These are phyloP conservation scores for Phytopythium kandeliae DNA, from an alignment of 352 stramenopile genomes.

Conservation along the genomic window DNA sequence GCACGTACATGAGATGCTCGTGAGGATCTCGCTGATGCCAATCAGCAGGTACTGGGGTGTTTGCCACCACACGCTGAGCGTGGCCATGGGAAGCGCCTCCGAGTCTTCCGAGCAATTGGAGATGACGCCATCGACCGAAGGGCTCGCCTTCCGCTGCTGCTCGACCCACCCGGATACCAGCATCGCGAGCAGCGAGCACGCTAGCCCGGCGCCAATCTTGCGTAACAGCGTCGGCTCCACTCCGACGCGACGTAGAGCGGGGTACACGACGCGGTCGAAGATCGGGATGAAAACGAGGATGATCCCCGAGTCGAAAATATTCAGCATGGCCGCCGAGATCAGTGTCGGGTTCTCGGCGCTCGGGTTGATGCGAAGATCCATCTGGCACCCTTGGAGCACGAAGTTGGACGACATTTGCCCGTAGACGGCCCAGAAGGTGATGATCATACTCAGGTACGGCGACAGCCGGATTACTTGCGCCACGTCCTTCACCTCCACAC, in stretches of 20 bases:
- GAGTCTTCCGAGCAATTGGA: constrained; percentile 72
- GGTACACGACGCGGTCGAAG: constrained; percentile 84
- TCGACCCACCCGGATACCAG: constrained; percentile 62
- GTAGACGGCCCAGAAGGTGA: constrained; percentile 86
- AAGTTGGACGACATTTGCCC: constrained; percentile 84
- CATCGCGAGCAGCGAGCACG: constrained; percentile 81
- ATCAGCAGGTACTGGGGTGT: constrained; percentile 89
- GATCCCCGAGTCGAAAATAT: constrained; percentile 81
- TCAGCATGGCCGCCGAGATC: constrained; percentile 83
- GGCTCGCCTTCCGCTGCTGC: constrained; percentile 56
- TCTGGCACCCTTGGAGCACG: constrained; percentile 85
- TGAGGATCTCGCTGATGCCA: constrained; percentile 85
- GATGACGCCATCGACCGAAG: constrained; percentile 34
- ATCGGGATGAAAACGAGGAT: constrained; percentile 90
- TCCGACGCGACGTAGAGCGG: constrained; percentile 49
- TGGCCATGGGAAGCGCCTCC: constrained; percentile 67
- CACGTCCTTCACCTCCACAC: constrained; percentile 63
- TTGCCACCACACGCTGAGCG: constrained; percentile 88
- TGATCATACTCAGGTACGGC: constrained; percentile 78
- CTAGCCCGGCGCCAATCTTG: constrained; percentile 85
- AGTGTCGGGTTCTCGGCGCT: constrained; percentile 34
- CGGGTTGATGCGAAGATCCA: constrained; percentile 74
- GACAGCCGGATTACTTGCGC: constrained; percentile 72
- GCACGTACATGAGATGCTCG: constrained; percentile 81
- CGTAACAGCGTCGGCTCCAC: constrained; percentile 73